Evolutionary conservation across 495 filamentous ascomycete genomes (phyloP), one percentile per base, ranked within the genome.

Genomic region (Umbilicaria muhlenbergii): DNA sequence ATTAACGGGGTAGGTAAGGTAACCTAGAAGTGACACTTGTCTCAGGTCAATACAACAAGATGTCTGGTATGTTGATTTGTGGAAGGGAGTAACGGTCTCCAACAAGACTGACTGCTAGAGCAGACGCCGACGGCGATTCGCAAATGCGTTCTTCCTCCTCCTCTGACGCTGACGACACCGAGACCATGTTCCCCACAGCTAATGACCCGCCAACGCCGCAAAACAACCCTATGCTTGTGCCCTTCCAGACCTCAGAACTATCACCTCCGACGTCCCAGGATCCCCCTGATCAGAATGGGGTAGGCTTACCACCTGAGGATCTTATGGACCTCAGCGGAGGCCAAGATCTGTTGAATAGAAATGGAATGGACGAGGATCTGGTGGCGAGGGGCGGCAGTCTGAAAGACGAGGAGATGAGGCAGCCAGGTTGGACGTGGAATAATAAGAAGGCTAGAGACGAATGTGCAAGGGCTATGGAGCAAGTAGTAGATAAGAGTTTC

Each of bases 371-470:
- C 24, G 24, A 28, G 24, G 24, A 28, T 28, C 24, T 6, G 24
- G 24, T 28, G 24, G 24, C 24, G 24, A 28, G 24, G 24, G 24
- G 24, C 24, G 24, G 0, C 24, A 10, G 6, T 10, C 24, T 28
- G 37, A 50, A 45, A 34, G 41, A 39, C 31, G 36, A 28, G 37
- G 32, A 18, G 50, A 51, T 45, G 18, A 50, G 54, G 39, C 49
- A 53, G 41, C 65, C 66, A 12, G 64, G 71, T 7, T 65, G 60
- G 17, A 60, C 63, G 37, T 81, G 78, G 80, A 70, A 69, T 52
- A 77, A 65, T 42, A 70, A 70, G 50, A 71, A 70, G 42, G 67
- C 73, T 0, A 64, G 69, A 49, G 78, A 83, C 15, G 82, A 86
- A 36, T 76, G 70, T 43, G 58, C 68, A 36, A 56, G 65, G 32